phyloP scores from a whole-genome alignment of 192 early-diverging fungal species.

The Paraglomus occultum region DNA sequence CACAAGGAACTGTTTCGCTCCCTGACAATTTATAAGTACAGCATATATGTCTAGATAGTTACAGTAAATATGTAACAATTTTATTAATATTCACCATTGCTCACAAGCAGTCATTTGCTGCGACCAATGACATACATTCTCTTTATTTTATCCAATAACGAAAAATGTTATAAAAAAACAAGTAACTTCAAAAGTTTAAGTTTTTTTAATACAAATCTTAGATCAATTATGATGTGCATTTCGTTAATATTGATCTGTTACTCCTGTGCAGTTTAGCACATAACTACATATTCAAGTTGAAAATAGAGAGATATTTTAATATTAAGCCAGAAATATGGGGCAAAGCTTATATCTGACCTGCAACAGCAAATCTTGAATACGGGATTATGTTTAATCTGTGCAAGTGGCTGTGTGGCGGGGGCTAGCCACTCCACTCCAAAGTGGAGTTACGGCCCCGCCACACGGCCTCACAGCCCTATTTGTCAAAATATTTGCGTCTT shows the following conservation, averaged over 20 bases:
- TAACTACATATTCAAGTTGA: conserved; percentile 16
- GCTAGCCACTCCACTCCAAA: too few species aligned
- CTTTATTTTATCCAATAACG: neutral
- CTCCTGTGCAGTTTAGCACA: conserved; percentile 16
- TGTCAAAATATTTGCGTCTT: neutral
- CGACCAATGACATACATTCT: too few species aligned
- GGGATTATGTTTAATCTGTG: conserved; percentile 10
- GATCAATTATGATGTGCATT: neutral
- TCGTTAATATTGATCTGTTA: conserved; percentile 13
- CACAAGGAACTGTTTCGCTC: too few species aligned
- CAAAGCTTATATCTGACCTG: conserved; percentile 28
- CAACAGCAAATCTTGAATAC: conserved; percentile 7
- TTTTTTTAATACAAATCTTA: conserved; percentile 26
- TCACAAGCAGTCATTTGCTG: conserved; percentile 5
- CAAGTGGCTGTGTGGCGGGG: too few species aligned
- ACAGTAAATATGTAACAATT: too few species aligned
- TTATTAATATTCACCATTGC: too few species aligned
- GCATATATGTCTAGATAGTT: too few species aligned
- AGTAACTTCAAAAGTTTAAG: conserved; percentile 29
- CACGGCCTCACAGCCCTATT: too few species aligned
- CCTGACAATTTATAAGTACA: too few species aligned
- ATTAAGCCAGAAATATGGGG: conserved; percentile 16
- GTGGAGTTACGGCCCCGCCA: too few species aligned
- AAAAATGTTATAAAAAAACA: conserved; percentile 18
- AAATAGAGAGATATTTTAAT: conserved; percentile 26